Percentiles rank a stretch among this genome's conserved stretches.
phyloP scores from a whole-genome alignment of 2,329 filamentous ascomycete species.

The Corinectria fuckeliana region DNA sequence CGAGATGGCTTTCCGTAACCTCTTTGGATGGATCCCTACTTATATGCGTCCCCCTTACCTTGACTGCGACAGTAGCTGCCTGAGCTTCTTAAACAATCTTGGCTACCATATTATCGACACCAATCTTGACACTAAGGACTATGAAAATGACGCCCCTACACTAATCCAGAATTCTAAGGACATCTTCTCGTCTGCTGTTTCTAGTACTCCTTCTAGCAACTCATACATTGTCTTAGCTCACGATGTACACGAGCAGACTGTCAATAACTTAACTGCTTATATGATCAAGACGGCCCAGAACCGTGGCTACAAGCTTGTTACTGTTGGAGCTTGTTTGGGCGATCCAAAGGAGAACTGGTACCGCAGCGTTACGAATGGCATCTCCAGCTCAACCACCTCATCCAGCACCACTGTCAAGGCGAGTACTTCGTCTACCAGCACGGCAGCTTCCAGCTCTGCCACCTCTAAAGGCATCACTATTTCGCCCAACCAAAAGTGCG shows the following conservation, averaged over 20 bases:
- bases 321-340: constrained; percentile 63
- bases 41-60: constrained; percentile 56
- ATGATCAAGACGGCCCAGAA: constrained; percentile 51
- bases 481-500: constrained; percentile 47
- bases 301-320: constrained; percentile 55
- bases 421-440: constrained; percentile 18
- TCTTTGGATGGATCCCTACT: constrained; percentile 50
- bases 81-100: constrained; percentile 44
- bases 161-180: constrained; percentile 56
- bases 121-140: constrained; percentile 68
- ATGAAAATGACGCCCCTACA: constrained; percentile 56
- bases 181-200: constrained; percentile 45
- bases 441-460: not conserved
- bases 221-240: constrained; percentile 61
- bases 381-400: constrained; percentile 8
- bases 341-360: constrained; percentile 62
- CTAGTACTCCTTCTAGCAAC: constrained; percentile 35
- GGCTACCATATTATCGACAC: constrained; percentile 64
- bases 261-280: constrained; percentile 48
- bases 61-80: constrained; percentile 50
- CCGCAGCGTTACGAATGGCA: constrained; percentile 39
- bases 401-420: constrained; percentile 20
- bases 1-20: constrained; percentile 52
- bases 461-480: constrained; percentile 32
- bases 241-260: constrained; percentile 58